These are phyloP conservation scores for Thraustochytrium sp. DNA, from an alignment of 352 stramenopile genomes.

Conservation along the genomic window DNA sequence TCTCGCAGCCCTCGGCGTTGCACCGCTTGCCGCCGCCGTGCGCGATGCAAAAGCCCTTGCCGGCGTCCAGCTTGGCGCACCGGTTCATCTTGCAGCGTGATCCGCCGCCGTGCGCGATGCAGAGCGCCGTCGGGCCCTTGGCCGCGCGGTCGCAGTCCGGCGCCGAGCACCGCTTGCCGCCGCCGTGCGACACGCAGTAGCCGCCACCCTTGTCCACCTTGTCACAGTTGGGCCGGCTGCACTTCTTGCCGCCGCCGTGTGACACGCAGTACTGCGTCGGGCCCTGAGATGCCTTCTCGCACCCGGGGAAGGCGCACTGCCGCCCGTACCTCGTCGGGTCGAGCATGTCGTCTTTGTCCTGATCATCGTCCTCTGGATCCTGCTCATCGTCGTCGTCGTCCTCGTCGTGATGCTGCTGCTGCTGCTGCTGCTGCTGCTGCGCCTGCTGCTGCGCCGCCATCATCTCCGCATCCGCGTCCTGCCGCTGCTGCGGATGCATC, in stretches of 20 bases:
- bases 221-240: constrained; percentile 62
- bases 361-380: background rate
- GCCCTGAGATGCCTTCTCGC: constrained; percentile 30
- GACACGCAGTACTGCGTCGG: constrained; percentile 63
- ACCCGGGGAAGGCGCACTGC: background rate
- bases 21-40: constrained; percentile 39
- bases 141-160: constrained; percentile 65
- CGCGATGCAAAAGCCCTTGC: constrained; percentile 63
- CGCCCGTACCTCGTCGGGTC: background rate
- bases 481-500: no score
- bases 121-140: constrained; percentile 23
- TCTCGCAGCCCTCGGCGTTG: constrained; percentile 45
- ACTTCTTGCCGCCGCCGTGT: constrained; percentile 70
- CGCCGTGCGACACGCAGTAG: constrained; percentile 72
- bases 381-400: background rate
- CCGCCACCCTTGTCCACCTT: constrained; percentile 68
- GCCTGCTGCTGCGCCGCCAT: no score
- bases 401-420: background rate
- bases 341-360: no score
- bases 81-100: background rate
- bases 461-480: no score
- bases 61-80: constrained; percentile 5
- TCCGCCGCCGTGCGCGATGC: constrained; percentile 8
- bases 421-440: background rate
- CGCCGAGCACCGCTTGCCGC: constrained; percentile 74